These are phyloP conservation scores for Boletus bicolor DNA, from an alignment of 768 basidiomycete species.

Conservation along the genomic window DNA sequence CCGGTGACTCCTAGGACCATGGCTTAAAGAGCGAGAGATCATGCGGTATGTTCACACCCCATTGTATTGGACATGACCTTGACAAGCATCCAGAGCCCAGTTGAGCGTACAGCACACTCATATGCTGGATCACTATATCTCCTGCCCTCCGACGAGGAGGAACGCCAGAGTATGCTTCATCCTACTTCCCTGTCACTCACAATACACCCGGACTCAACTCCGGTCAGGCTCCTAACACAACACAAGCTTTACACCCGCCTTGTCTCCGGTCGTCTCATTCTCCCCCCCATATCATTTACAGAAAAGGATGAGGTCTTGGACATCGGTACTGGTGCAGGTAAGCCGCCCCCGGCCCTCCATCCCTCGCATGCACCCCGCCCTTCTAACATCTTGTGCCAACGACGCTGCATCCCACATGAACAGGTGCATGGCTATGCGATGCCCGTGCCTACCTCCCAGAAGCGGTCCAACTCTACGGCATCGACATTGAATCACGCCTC, in stretches of 20 bases:
- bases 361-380: background rate
- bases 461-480: slow-evolving; percentile 20
- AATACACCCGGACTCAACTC: background rate
- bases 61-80: slow-evolving; percentile 1
- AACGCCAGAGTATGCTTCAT: slow-evolving; percentile 17
- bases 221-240: slow-evolving; percentile 11
- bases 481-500: slow-evolving; percentile 26
- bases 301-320: slow-evolving; percentile 23
- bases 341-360: background rate
- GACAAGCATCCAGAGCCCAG: background rate
- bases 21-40: background rate
- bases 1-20: background rate
- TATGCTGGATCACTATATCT: slow-evolving; percentile 20
- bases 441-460: slow-evolving; percentile 12
- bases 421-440: slow-evolving; percentile 26
- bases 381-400: background rate
- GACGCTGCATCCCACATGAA: background rate
- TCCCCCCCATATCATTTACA: slow-evolving; percentile 15
- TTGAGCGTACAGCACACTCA: slow-evolving; percentile 19
- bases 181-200: too few relatives aligned
- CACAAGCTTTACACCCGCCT: slow-evolving; percentile 20
- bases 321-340: slow-evolving; percentile 23
- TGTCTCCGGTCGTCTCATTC: slow-evolving; percentile 21
- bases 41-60: background rate
- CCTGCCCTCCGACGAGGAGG: slow-evolving; percentile 27